Conservation (phyloP, 176 grass and related monocot genomes). For the Areca catechu region DNA sequence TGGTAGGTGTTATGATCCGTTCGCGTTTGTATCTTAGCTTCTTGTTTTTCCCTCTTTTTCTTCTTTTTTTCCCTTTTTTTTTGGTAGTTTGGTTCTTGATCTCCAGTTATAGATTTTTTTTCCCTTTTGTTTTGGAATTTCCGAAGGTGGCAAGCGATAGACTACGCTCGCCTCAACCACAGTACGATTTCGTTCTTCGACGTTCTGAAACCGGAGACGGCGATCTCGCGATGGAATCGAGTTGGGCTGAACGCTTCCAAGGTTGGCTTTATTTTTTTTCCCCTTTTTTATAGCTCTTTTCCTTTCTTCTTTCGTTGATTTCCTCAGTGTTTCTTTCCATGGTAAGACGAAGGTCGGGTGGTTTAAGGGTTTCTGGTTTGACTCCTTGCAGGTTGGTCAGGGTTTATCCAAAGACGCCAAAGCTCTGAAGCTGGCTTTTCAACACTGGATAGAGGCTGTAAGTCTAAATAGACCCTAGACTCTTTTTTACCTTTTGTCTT, state of each 20-base stretch:
- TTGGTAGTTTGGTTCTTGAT: too few relatives aligned
- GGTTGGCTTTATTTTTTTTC: slow-evolving; percentile 14
- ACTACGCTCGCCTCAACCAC: slow-evolving; percentile 57
- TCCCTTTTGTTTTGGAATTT: neutral
- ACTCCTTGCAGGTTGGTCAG: too few relatives aligned
- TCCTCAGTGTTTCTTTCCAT: neutral
- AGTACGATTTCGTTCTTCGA: slow-evolving; percentile 86
- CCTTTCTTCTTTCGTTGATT: neutral
- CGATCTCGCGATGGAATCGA: slow-evolving; percentile 74
- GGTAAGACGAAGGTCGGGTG: too few relatives aligned
- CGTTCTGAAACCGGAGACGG: slow-evolving; percentile 50
- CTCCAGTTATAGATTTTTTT: too few relatives aligned
- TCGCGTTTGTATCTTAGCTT: neutral
- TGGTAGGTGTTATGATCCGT: slow-evolving; percentile 30
- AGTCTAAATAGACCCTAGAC: too few relatives aligned
- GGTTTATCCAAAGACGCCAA: too few relatives aligned
- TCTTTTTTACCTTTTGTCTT: too few relatives aligned
- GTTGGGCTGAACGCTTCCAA: slow-evolving; percentile 77
- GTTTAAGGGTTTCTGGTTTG: too few relatives aligned
- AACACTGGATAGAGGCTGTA: too few relatives aligned
- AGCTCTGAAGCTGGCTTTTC: too few relatives aligned
- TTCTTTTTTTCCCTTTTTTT: too few relatives aligned
- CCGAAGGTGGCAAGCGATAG: slow-evolving; percentile 68
- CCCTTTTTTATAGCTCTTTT: neutral
- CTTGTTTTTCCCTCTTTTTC: neutral